Conservation (phyloP, 164 flowering plant species). For the Echeveria elegans region DNA sequence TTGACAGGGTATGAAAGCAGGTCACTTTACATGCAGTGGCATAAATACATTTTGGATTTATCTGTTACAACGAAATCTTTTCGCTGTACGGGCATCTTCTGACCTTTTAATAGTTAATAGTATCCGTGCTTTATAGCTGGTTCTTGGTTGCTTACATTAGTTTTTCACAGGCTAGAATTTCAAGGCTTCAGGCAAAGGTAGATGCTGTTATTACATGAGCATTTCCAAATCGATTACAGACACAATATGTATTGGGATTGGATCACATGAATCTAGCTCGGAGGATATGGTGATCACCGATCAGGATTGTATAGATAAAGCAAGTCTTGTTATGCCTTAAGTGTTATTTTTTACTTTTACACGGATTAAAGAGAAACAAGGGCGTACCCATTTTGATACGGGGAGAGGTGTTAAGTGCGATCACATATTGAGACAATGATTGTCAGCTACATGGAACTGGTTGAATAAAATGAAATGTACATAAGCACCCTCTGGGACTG, state of each 20-base stretch:
- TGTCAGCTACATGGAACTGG: no score
- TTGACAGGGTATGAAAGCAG: not conserved
- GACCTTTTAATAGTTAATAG: not conserved
- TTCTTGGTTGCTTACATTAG: not conserved
- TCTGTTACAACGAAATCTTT: no score
- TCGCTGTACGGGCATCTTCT: not conserved
- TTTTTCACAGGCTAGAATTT: slow-evolving; percentile 2
- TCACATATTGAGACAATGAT: no score
- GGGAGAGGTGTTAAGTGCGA: no score
- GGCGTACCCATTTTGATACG: no score
- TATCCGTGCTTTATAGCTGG: not conserved
- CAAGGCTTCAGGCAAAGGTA: slow-evolving; percentile 6
- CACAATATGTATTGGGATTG: not conserved
- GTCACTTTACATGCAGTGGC: not conserved
- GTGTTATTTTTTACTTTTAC: not conserved
- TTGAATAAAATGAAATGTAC: no score
- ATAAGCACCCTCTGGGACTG: no score
- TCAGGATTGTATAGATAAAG: not conserved
- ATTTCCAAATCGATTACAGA: not conserved
- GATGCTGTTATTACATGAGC: not conserved
- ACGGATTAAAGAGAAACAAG: no score
- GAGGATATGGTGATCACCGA: not conserved
- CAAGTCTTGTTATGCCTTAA: not conserved
- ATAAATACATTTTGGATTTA: not conserved
- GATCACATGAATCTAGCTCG: not conserved